Base-by-base conservation (phyloP, 2,329 filamentous ascomycete species). In the Cladobotryum protrusum region DNA sequence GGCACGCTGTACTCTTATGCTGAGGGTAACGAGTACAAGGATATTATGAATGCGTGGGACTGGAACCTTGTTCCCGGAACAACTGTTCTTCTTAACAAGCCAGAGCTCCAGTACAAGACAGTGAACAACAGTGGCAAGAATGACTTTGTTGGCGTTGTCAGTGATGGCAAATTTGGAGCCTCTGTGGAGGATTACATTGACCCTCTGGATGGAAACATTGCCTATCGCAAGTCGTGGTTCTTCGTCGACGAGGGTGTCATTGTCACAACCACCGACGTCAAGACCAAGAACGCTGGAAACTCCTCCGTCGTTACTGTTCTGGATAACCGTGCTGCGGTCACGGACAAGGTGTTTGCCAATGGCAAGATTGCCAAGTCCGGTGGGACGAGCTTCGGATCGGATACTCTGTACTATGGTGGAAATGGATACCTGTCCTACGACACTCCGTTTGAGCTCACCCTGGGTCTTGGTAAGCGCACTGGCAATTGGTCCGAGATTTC, bases 401-500 rank as follows among this genome's bases (percentile, higher is more conserved):
- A 44, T 5, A 54, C 51, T 18, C 50, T 59, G 5, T 56, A 50
- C 32, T 59, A 59, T 45, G 57, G 52, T 14, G 54, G 55, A 4
- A 59, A 57, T 35, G 57, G 57, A 9, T 59, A 59, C 36, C 29
- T 59, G 14, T 36, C 56, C 32, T 56, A 57, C 46, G 51, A 40
- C 14, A 24, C 29, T n/a, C 49, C 56, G 3, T 59, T 60, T 35
- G 19, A 48, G 2, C 58, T 60, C 5, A 54, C 54, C 5, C 14
- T 60, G 0, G 56, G 52, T 5, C 49, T 57, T 32, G 58, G 57
- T 15, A 40, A 51, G 32, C 53, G 56, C 20, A 56, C 48, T 3
- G 58, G 58, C 14, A 58, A 60, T 41, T 60, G 58, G 58, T 57
- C 57, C 18, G 54, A 53, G 20, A 59, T 60, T 33, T 59, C 56